phyloP scores from a whole-genome alignment of 805 yeast species.

The Wickerhamiella sorbophila region DNA sequence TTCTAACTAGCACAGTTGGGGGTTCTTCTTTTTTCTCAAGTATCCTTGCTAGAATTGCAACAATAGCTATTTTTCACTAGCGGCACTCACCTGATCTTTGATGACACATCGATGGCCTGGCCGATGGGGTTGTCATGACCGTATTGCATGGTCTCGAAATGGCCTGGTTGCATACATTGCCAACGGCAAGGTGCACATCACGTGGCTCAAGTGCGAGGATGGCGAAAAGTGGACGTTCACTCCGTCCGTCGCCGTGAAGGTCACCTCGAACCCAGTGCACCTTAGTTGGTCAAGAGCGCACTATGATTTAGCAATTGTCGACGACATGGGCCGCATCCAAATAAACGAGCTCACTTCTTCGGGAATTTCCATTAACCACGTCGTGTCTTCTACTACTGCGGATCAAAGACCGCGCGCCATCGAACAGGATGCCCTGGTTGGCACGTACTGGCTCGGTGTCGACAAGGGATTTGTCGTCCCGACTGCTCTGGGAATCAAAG shows the following conservation, averaged over 20 bases:
- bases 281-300: slow-evolving; percentile 69
- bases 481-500: background rate
- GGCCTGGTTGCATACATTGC: slow-evolving; percentile 65
- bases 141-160: slow-evolving; percentile 26
- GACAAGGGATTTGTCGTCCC: slow-evolving; percentile 41
- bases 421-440: slow-evolving; percentile 27
- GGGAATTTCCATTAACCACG: slow-evolving; percentile 5
- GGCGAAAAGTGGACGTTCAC: slow-evolving; percentile 74
- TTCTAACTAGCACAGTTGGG: too few relatives aligned
- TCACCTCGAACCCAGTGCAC: slow-evolving; percentile 18
- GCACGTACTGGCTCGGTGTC: slow-evolving; percentile 59
- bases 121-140: slow-evolving; percentile 5
- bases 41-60: too few relatives aligned
- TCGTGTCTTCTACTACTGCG: slow-evolving; percentile 17
- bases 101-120: background rate
- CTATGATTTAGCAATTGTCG: slow-evolving; percentile 69
- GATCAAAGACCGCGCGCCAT: slow-evolving; percentile 16
- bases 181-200: slow-evolving; percentile 33
- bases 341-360: slow-evolving; percentile 28
- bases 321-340: slow-evolving; percentile 51
- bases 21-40: too few relatives aligned
- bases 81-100: background rate
- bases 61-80: too few relatives aligned
- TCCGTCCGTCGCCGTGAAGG: slow-evolving; percentile 31
- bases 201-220: slow-evolving; percentile 58